phyloP scores from a whole-genome alignment of 2,329 filamentous ascomycete species.

The Aspergillus neoniger region DNA sequence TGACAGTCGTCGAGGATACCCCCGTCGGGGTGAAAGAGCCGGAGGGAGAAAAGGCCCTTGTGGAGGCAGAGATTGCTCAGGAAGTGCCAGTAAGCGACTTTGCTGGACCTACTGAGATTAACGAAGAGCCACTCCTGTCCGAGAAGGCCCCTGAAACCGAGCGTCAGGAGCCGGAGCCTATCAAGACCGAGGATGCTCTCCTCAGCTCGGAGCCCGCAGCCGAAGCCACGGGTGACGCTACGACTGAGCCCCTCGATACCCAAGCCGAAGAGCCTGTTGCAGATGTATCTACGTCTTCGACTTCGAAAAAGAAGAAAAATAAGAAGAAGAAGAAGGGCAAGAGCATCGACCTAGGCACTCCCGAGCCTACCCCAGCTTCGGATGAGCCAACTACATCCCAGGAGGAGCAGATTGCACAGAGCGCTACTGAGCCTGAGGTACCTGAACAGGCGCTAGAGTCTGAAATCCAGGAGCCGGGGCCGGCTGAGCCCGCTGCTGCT shows the following conservation, averaged over 20 bases:
- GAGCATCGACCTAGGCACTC: conserved; percentile 17
- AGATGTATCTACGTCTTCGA: conserved; percentile 20
- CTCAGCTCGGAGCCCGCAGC: conserved; percentile 6
- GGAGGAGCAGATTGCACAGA: not conserved
- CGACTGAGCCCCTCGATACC: not conserved
- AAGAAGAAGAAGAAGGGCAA: conserved; percentile 40
- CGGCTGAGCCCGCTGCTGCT: not conserved
- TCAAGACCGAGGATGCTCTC: not conserved
- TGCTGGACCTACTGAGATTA: not conserved
- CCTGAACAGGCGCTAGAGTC: not conserved
- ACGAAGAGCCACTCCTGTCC: not conserved
- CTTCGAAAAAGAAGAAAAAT: conserved; percentile 36
- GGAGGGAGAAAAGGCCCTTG: not conserved
- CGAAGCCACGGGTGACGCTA: conserved; percentile 10
- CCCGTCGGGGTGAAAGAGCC: not conserved
- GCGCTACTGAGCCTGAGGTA: too few species aligned
- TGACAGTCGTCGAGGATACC: not conserved
- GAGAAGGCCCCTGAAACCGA: not conserved
- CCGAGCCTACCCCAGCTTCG: conserved; percentile 16
- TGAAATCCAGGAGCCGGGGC: not conserved
- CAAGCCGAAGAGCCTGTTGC: conserved; percentile 14
- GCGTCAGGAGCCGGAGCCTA: not conserved
- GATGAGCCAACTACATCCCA: not conserved
- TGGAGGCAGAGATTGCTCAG: not conserved
- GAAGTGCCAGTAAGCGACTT: not conserved